These are phyloP conservation scores for Aleurites moluccanus DNA, from an alignment of 441 rosid genomes.

Conservation along the genomic window DNA sequence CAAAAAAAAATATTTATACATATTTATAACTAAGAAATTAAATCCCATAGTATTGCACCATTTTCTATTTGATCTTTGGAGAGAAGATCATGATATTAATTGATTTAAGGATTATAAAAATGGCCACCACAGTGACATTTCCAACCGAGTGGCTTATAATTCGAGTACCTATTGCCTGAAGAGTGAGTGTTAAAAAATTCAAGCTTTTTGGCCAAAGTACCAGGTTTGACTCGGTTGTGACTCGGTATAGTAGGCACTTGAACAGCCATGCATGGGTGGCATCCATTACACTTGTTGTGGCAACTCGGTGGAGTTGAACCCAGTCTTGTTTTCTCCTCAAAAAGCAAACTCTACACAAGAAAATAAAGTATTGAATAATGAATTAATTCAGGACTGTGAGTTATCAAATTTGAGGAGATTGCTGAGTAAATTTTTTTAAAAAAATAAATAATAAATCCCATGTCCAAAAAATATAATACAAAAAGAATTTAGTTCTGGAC, in stretches of 20 bases:
- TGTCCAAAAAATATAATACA: neutral
- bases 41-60: neutral
- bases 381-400: no score
- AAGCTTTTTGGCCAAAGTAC: neutral
- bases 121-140: constrained; percentile 70
- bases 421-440: no score
- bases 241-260: constrained; percentile 64
- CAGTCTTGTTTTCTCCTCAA: constrained; percentile 68
- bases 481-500: neutral
- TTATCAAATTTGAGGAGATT: no score
- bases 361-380: neutral
- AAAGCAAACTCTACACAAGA: constrained; percentile 35
- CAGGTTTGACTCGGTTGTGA: constrained; percentile 30
- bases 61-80: no score
- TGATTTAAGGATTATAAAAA: constrained; percentile 60
- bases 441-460: neutral
- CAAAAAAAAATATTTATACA: neutral
- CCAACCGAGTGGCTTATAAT: constrained; percentile 93
- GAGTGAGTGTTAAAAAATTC: constrained; percentile 34
- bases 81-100: neutral
- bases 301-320: constrained; percentile 94
- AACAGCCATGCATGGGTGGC: constrained; percentile 89
- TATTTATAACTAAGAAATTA: no score
- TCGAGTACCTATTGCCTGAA: constrained; percentile 56
- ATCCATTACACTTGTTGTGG: constrained; percentile 77